Evolutionary conservation across 2,329 filamentous ascomycete genomes (phyloP), one percentile per base, ranked within the genome.

Genomic region (Sporothrix phasma): DNA sequence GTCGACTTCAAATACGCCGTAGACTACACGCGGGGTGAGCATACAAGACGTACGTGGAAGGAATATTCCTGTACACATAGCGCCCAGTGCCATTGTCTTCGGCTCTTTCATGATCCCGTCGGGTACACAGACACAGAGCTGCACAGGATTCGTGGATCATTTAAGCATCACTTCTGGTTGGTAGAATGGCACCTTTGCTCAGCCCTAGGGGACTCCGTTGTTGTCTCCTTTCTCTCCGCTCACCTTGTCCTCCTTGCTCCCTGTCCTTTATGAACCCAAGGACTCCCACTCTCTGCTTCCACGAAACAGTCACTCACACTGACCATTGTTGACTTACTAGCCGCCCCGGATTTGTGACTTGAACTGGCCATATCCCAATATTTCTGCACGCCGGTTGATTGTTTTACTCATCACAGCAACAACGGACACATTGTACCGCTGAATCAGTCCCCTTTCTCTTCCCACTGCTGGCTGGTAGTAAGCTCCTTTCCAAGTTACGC

Each of bases 281-380:
- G 11, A 8, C 26, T 53, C 29, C 47, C 47, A 31, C 26, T 13
- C 26, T 31, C 7, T 53, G 24, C 6, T 34, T 53, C 8, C 24
- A 26, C 29, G 6, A 8, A 3, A n/a, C 5, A 10, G 26, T n/a
- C 34, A 29, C 13, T 43, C 11, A 43, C 26, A 24, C 37, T 58
- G 54, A 58, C 54, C 37, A 34, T 63, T 56, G 37, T 56, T n/a
- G 46, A 54, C 47, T 39, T 45, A 34, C 53, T 31, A 60, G 62
- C 53, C 43, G 62, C 34, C 26, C 45, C 54, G 62, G 54, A 53
- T 59, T 59, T 59, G 19, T 51, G 37, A 49, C 22, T 51, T 43
- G 47, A 58, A 26, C 29, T 58, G 22, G 13, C 22, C 46, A 43
- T 34, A 37, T 29, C 41, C 3, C 61, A 39, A n/a, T 56, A 3